phyloP scores from a whole-genome alignment of 441 rosid genomes.

The Erodium trifolium region DNA sequence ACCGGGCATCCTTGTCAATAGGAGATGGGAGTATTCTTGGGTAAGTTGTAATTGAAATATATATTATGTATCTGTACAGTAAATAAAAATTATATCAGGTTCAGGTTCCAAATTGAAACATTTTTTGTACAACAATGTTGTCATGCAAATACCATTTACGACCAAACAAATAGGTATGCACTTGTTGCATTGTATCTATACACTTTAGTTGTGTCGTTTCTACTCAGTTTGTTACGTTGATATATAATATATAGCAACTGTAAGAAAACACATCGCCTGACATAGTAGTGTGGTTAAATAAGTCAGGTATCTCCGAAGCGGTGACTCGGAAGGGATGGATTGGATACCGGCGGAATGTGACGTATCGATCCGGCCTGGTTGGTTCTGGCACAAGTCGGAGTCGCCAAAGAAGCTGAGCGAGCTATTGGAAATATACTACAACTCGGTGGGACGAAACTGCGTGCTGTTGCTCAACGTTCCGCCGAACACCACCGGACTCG shows the following conservation, averaged over 20 bases:
- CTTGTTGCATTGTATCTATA: too few relatives aligned
- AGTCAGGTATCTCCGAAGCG: conserved; percentile 43
- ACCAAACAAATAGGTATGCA: too few relatives aligned
- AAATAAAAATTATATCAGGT: too few relatives aligned
- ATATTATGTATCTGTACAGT: not conserved
- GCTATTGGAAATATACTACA: conserved; percentile 51
- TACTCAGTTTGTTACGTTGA: too few relatives aligned
- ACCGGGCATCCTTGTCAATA: conserved; percentile 44
- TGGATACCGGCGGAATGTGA: conserved; percentile 70
- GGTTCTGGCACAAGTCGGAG: conserved; percentile 65
- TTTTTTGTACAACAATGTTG: too few relatives aligned
- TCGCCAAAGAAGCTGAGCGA: conserved; percentile 45
- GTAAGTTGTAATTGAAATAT: conserved; percentile 26
- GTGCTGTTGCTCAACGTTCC: conserved; percentile 57
- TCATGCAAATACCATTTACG: not conserved
- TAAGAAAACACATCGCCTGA: too few relatives aligned
- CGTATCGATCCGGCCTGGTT: conserved; percentile 50
- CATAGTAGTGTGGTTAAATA: too few relatives aligned
- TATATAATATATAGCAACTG: too few relatives aligned
- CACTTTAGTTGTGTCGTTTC: too few relatives aligned
- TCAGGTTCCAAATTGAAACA: too few relatives aligned
- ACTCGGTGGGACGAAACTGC: conserved; percentile 61
- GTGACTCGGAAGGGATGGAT: conserved; percentile 51
- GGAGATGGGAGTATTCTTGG: conserved; percentile 41
- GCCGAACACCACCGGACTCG: conserved; percentile 55